Base-by-base conservation (phyloP, 805 yeast species). In the Saccharomycopsis fodiens region DNA sequence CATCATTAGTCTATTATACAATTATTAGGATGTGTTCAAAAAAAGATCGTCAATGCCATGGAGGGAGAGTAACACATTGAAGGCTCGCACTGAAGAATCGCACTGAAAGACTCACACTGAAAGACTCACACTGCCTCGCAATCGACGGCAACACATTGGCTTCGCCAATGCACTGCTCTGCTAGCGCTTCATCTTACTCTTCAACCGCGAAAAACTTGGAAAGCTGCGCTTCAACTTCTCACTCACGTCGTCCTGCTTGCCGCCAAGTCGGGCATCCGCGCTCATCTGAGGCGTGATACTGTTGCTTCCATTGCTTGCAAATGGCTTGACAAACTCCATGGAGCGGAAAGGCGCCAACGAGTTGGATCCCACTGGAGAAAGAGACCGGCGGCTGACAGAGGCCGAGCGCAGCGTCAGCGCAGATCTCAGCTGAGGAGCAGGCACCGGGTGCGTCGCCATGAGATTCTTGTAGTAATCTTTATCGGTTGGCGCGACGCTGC, bases 331-430 rank as follows among this genome's bases (percentile, higher is more conserved):
- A 44, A 31, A 7, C n/a, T 45, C 48, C 13, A 41, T 41, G 15
- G 44, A 39, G 22, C 25, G 31, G 17, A 40, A 39, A 2, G 48
- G 48, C 13, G 46, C n/a, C 17, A 32, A 37, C 10, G 35, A 20
- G 22, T 35, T 23, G 3, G 46, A 43, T 7, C 42, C 21, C 42
- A 43, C 15, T 10, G 46, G 42, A 12, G 29, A 16, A 27, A 43
- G 37, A 8, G 46, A 32, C 17, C 6, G 20, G 8, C 36, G 17
- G 17, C 19, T 10, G 8, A 32, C 10, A 7, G 36, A 32, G 17
- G 36, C 8, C 7, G 17, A 15, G 8, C 36, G 21, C 22, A n/a
- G 12, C 6, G 43, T 27, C 1, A 37, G n/a, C 3, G 42, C 20
- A n/a, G 39, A 39, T 19, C 38, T 38, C 12, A 40, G 35, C n/a